Base-by-base conservation (phyloP, 495 filamentous ascomycete genomes). In the Astrocystis sublimbata region DNA sequence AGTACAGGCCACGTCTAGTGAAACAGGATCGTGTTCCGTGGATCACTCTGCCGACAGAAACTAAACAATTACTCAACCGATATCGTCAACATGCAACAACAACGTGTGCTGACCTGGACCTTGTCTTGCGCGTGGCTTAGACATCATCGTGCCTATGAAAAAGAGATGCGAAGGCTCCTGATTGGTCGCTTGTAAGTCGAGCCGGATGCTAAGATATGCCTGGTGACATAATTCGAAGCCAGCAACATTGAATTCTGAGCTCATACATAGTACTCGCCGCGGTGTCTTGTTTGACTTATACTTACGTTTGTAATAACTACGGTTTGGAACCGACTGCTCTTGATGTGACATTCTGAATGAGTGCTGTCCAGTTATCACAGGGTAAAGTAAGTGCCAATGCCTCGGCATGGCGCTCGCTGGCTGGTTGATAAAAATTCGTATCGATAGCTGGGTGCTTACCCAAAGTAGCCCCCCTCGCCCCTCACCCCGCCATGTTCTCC, bases 401-500 rank as follows among this genome's bases (percentile, higher is more conserved):
- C n/a, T n/a, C n/a, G n/a, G n/a, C n/a, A n/a, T n/a, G n/a, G n/a
- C n/a, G n/a, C n/a, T n/a, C n/a, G n/a, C n/a, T n/a, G n/a, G n/a
- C n/a, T n/a, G n/a, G n/a, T n/a, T n/a, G n/a, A n/a, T n/a, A n/a
- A n/a, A n/a, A 28, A 24, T 24, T 26, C 28, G n/a, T n/a, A 30
- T 7, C 26, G 13, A 49, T 17, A 7, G 6, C 24, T 17, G 21
- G 12, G 46, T 30, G 17, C n/a, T n/a, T n/a, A n/a, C n/a, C n/a
- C n/a, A n/a, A n/a, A n/a, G n/a, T n/a, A n/a, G n/a, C n/a, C n/a
- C n/a, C n/a, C n/a, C n/a, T n/a, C n/a, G 24, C 52, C 35, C 52
- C 21, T 55, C 52, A 55, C 52, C 52, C 52, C 52, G 52, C 52
- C 51, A 21, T 55, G n/a, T 33, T 26, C 52, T 13, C 52, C 36